phyloP scores from a whole-genome alignment of 306 rosid genomes.

The cucumber (Cucumis sativus) region Cucumber_9930_V3 NC_026660.2:3865501-3866000 shows the following conservation, averaged over 20 bases:
- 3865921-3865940: neutral
- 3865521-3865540: conserved; percentile 29
- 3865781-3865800: neutral
- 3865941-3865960: neutral
- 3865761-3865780: neutral
- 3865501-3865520: conserved; percentile 55
- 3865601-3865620: conserved; percentile 30
- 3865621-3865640: conserved; percentile 39
- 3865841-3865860: neutral
- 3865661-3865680: conserved; percentile 42
- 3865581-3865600: neutral
- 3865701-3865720: conserved; percentile 38
- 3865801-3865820: neutral
- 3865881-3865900: neutral
- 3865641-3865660: conserved; percentile 30
- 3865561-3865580: neutral
- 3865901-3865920: neutral
- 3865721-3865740: conserved; percentile 5
- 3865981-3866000: neutral
- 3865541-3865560: conserved; percentile 2
- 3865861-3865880: neutral
- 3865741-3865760: neutral
- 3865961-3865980: neutral
- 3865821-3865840: neutral
- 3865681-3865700: conserved; percentile 21